phyloP scores from a whole-genome alignment of 176 grass and related monocot species.

The Carex pumila region DNA sequence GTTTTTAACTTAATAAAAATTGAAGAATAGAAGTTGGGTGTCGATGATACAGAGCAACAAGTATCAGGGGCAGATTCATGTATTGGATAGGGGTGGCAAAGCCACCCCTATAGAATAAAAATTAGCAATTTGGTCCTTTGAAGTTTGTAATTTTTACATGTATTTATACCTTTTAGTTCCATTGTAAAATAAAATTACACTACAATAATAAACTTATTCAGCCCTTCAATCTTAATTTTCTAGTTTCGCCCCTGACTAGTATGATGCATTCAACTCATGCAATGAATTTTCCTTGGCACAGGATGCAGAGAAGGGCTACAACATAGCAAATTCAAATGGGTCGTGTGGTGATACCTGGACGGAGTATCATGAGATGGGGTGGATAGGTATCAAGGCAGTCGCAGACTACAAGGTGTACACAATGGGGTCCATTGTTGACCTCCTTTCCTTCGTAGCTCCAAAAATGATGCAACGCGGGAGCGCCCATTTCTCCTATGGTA shows the following conservation, averaged over 20 bases:
- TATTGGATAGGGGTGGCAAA: too few relatives aligned
- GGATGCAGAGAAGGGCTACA: conserved; percentile 85
- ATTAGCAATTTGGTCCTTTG: too few relatives aligned
- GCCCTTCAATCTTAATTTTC: too few relatives aligned
- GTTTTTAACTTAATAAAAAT: background rate
- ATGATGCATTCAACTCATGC: background rate
- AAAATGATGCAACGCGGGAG: conserved; percentile 96
- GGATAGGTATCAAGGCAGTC: conserved; percentile 95
- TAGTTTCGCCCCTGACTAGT: background rate
- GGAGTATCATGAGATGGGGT: conserved; percentile 93
- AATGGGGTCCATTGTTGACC: conserved; percentile 56
- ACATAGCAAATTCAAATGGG: conserved; percentile 64
- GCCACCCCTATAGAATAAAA: too few relatives aligned
- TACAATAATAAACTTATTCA: too few relatives aligned
- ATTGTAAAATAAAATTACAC: too few relatives aligned
- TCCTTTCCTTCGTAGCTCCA: conserved; percentile 95
- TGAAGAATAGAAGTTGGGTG: background rate
- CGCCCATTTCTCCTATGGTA: conserved; percentile 83
- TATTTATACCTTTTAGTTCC: too few relatives aligned
- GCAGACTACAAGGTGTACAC: conserved; percentile 87
- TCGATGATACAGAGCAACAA: background rate
- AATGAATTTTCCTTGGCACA: conserved; percentile 17
- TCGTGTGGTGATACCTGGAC: conserved; percentile 95
- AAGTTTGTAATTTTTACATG: too few relatives aligned
- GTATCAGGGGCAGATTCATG: too few relatives aligned